Conservation (phyloP, 306 rosid genomes). For the Elaeagnus macrophylla region DNA sequence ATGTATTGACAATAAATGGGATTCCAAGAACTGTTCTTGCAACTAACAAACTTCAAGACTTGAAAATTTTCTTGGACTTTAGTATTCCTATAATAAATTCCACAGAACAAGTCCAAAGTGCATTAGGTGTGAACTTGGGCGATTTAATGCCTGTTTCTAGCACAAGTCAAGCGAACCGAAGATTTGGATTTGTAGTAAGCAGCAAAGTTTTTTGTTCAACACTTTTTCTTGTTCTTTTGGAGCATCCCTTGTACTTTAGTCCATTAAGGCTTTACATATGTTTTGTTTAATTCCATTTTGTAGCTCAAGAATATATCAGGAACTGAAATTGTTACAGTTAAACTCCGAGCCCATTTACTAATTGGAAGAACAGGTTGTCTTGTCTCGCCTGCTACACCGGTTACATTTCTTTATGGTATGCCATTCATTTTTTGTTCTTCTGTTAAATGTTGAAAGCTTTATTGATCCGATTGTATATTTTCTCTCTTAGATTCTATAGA, state of each 20-base stretch:
- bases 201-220: not conserved
- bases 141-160: slow-evolving; percentile 24
- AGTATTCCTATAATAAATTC: slow-evolving; percentile 47
- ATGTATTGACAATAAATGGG: slow-evolving; percentile 43
- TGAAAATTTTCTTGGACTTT: slow-evolving; percentile 49
- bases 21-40: slow-evolving; percentile 55
- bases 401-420: slow-evolving; percentile 56
- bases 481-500: slow-evolving; percentile 30
- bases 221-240: not conserved
- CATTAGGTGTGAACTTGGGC: slow-evolving; percentile 39
- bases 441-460: slow-evolving; percentile 3
- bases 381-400: slow-evolving; percentile 41
- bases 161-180: slow-evolving; percentile 30
- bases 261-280: not conserved
- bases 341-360: slow-evolving; percentile 30
- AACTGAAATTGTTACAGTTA: slow-evolving; percentile 36
- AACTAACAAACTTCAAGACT: slow-evolving; percentile 44
- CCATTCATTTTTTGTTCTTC: slow-evolving; percentile 1
- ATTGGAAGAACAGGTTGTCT: slow-evolving; percentile 45
- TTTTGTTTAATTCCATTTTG: slow-evolving; percentile 11
- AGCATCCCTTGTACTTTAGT: not conserved
- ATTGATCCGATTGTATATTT: slow-evolving; percentile 7
- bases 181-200: slow-evolving; percentile 47
- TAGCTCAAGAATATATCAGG: slow-evolving; percentile 39
- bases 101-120: slow-evolving; percentile 38